Conservation (phyloP, 2,329 filamentous ascomycete species). For the Cercospora brassicicola region DNA sequence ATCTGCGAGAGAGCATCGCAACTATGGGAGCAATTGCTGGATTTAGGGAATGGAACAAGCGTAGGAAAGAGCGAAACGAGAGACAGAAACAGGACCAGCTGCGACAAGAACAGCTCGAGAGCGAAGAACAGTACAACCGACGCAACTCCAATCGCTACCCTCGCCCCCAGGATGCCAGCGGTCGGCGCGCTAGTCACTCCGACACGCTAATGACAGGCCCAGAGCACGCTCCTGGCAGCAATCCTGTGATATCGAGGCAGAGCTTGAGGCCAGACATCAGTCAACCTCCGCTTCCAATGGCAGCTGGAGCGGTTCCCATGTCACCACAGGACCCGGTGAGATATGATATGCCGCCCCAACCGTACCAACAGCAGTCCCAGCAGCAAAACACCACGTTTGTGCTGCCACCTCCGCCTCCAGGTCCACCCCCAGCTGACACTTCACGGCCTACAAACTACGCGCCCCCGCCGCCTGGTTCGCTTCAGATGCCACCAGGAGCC, state of each 20-base stretch:
- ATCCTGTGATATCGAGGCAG: slow-evolving; percentile 46
- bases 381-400: slow-evolving; percentile 20
- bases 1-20: slow-evolving; percentile 51
- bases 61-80: slow-evolving; percentile 58
- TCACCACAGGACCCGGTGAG: slow-evolving; percentile 4
- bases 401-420: slow-evolving; percentile 38
- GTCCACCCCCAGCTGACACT: slow-evolving; percentile 36
- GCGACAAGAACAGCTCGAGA: slow-evolving; percentile 50
- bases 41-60: slow-evolving; percentile 48
- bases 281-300: slow-evolving; percentile 39
- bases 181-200: slow-evolving; percentile 33
- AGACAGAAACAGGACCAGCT: slow-evolving; percentile 61
- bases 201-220: slow-evolving; percentile 38
- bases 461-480: slow-evolving; percentile 31
- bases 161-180: slow-evolving; percentile 31
- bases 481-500: slow-evolving; percentile 44
- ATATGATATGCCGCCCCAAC: slow-evolving; percentile 9
- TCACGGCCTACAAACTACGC: slow-evolving; percentile 26
- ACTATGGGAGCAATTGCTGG: slow-evolving; percentile 39
- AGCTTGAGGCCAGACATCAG: slow-evolving; percentile 35
- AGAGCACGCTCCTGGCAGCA: slow-evolving; percentile 47
- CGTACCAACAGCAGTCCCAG: slow-evolving; percentile 22
- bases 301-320: slow-evolving; percentile 33
- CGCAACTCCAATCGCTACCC: slow-evolving; percentile 36
- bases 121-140: slow-evolving; percentile 42